Base-by-base conservation (phyloP, 495 filamentous ascomycete species). In the Neurospora sp. region DNA sequence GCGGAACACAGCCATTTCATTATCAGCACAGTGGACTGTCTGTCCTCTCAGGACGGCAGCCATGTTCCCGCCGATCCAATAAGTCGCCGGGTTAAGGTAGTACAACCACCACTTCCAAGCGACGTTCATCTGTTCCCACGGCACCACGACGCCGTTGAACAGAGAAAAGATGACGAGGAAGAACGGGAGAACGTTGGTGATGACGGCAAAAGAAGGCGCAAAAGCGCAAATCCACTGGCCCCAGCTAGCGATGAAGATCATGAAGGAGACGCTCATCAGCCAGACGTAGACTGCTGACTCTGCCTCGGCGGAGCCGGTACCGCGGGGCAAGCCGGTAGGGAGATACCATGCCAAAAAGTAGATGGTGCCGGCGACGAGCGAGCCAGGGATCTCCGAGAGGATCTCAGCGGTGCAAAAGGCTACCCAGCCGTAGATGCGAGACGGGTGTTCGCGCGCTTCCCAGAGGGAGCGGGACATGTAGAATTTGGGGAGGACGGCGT, bases 181-280 rank as follows among this genome's bases (percentile, higher is more conserved):
- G 82, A 93, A 93, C 5, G 92, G 92, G 40, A 81, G 73, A 6
- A 89, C 83, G 82, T 95, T 94, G 66, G 89, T 88, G 77, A 94
- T 93, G 77, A 95, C 91, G 4, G 91, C 92, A 83, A 94, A 93
- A 8, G 84, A 89, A 1, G 92, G 92, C 0, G 93, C 91, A 82
- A 93, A 92, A 5, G 93, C 91, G 77, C 90, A 91, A 75, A 94
- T 93, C 90, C 91, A 94, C 77, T 96, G 93, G 34, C 93, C 92
- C 91, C 92, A 94, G 73, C 86, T 89, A 7, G 88, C 86, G 75
- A 89, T 86, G 86, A 95, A 95, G 38, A 95, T 82, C 86, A 90
- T 93, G 83, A 95, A 94, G 0, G 96, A 86, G 77, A 96, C 82
- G 1, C 88, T 89, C 90, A 97, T 93, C 24, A 97, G 82, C 85